Evolutionary conservation across 768 basidiomycete genomes (phyloP), one percentile per base, ranked within the genome.

Genomic region (Boletus rubroflammeus): DNA sequence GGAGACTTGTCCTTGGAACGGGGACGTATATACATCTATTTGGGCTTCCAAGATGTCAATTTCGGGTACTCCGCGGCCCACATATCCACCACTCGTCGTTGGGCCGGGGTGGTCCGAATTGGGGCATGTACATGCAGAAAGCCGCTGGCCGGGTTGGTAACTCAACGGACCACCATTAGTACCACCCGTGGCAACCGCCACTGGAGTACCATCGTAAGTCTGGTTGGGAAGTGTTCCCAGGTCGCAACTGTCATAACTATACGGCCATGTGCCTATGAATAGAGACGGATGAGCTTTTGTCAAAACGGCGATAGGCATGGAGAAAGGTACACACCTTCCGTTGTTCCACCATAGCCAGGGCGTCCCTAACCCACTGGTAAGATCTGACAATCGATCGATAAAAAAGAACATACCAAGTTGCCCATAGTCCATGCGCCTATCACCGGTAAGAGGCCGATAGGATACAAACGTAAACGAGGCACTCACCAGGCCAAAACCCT

Each of bases 1-100:
- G 2, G 90, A 92, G 1, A 86, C 88, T 60, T 86, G 75, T 39
- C 81, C 90, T 65, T 73, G 62, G 61, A 81, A 78, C 5, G 72
- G 67, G 61, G 78, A 75, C 8, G 71, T 54, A 51, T 49, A 56
- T 6, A 77, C 61, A 61, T 93, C 75, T 54, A 86, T 73, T 68
- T 93, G 88, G 0, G 92, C 84, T 75, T 98, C 95, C 54, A 96
- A 66, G 55, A 98, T 78, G 70, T 98, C 95, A 61, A 98, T 93
- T 75, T 98, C 96, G 2, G 96, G 95, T 1, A 87, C 90, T 31
- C 84, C 84, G 48, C 95, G 83, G 19, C 85, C 85, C 15, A 73
- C 74, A 28, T 70, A 77, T 50, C 78, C 76, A 36, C 63, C 77
- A 31, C 64, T 43, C 28, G 42, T 62, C 21, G 26, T 29, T 3